Conservation (phyloP, 176 grass and related monocot genomes). For the Ensete glaucum region DNA sequence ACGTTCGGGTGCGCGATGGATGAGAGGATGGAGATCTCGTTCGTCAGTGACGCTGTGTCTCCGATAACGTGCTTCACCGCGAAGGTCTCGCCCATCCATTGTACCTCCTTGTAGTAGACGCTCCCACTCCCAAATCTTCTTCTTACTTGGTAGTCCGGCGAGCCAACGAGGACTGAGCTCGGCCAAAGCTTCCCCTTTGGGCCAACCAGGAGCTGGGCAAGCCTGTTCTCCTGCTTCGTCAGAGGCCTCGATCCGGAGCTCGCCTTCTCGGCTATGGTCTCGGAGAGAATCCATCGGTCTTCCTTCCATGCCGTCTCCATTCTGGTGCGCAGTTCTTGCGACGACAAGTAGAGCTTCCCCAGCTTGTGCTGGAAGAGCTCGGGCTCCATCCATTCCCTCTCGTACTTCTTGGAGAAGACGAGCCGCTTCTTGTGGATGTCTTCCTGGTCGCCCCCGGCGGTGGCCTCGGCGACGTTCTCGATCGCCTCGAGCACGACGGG, state of each 20-base stretch:
- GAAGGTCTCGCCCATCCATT: slow-evolving; percentile 25
- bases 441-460: slow-evolving; percentile 1
- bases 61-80: slow-evolving; percentile 4
- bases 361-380: slow-evolving; percentile 19
- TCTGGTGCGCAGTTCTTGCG: slow-evolving; percentile 7
- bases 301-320: slow-evolving; percentile 15
- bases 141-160: slow-evolving; percentile 16
- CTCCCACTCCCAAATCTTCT: slow-evolving; percentile 12
- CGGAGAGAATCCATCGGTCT: slow-evolving; percentile 19
- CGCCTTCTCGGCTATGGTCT: neutral
- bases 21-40: slow-evolving; percentile 3
- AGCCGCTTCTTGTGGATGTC: slow-evolving; percentile 11
- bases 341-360: slow-evolving; percentile 17
- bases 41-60: neutral
- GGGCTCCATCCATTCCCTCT: slow-evolving; percentile 21
- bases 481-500: slow-evolving; percentile 22
- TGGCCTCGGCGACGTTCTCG: slow-evolving; percentile 15
- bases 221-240: slow-evolving; percentile 11
- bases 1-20: slow-evolving; percentile 13
- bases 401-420: slow-evolving; percentile 23
- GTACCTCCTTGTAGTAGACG: slow-evolving; percentile 17
- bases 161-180: slow-evolving; percentile 7
- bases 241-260: neutral
- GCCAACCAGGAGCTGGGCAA: slow-evolving; percentile 10
- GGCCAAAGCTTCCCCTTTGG: slow-evolving; percentile 10